phyloP scores from a whole-genome alignment of 2,329 filamentous ascomycete genomes.

The Knufia fluminis region DNA sequence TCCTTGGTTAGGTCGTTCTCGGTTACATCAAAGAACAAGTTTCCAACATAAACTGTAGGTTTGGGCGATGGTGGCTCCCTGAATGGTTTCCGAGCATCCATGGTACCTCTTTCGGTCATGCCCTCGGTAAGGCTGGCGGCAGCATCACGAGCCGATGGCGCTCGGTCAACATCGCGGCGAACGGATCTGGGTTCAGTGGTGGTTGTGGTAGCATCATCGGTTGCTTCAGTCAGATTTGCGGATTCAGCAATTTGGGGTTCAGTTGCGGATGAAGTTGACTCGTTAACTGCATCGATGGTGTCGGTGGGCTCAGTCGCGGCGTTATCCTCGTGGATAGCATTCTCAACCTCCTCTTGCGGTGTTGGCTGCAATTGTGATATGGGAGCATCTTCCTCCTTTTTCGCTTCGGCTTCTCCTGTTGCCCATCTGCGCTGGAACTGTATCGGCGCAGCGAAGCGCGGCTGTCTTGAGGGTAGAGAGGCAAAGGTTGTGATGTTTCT shows the following conservation, averaged over 20 bases:
- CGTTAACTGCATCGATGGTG: constrained; percentile 20
- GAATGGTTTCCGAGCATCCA: neutral
- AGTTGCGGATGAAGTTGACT: constrained; percentile 8
- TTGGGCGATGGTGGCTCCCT: constrained; percentile 27
- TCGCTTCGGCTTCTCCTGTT: constrained; percentile 33
- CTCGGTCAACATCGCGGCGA: neutral
- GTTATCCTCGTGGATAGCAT: constrained; percentile 23
- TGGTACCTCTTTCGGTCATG: neutral
- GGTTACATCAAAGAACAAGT: constrained; percentile 60
- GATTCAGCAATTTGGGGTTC: constrained; percentile 8
- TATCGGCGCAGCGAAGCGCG: constrained; percentile 26
- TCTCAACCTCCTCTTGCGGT: constrained; percentile 16
- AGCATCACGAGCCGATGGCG: constrained; percentile 7
- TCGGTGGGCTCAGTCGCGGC: constrained; percentile 20
- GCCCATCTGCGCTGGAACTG: constrained; percentile 38
- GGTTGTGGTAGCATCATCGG: constrained; percentile 11
- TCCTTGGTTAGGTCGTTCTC: constrained; percentile 50
- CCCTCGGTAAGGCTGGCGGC: constrained; percentile 3
- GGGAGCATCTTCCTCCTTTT: constrained; percentile 23
- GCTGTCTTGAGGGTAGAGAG: constrained; percentile 29
- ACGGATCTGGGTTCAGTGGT: constrained; percentile 7
- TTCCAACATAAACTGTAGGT: constrained; percentile 54
- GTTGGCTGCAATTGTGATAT: constrained; percentile 21
- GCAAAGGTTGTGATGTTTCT: constrained; percentile 32
- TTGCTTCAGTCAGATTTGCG: constrained; percentile 9